Percentiles rank a stretch among this genome's conserved stretches.
Conservation (phyloP, 2,329 filamentous ascomycete species). For the Elsinoe necatrix region DNA sequence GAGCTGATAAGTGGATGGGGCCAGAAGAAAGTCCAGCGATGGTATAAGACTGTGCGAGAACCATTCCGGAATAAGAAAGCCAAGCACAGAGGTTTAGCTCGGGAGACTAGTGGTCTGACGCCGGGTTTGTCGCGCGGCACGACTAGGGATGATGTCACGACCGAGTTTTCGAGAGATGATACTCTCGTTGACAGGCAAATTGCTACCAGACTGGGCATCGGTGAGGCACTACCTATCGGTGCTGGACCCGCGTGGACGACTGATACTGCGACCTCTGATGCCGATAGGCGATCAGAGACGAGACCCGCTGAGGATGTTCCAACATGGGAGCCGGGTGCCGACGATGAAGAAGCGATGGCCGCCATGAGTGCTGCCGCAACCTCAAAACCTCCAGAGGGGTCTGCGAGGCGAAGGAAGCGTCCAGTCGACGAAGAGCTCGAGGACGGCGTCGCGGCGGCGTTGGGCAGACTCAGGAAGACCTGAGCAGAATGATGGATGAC, state of each 20-base stretch:
- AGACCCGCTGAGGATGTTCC: conserved; percentile 25
- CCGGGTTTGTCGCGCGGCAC: conserved; percentile 6
- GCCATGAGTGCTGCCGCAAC: conserved; percentile 15
- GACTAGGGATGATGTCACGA: conserved; percentile 13
- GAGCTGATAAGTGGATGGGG: conserved; percentile 85
- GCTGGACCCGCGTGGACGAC: conserved; percentile 18
- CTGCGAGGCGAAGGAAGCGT: conserved; percentile 28
- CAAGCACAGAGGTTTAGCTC: conserved; percentile 44
- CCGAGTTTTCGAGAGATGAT: conserved; percentile 23
- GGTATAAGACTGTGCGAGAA: conserved; percentile 73
- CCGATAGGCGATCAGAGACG: conserved; percentile 31
- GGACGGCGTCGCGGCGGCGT: conserved; percentile 51
- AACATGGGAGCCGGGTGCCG: conserved; percentile 27
- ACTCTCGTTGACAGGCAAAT: conserved; percentile 26
- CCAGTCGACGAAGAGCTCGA: conserved; percentile 40
- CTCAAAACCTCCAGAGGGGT: conserved; percentile 1
- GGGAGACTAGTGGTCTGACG: conserved; percentile 25
- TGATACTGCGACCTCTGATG: conserved; percentile 24
- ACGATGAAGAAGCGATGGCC: conserved; percentile 42
- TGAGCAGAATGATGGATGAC: conserved; percentile 15
- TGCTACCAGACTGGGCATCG: conserved; percentile 26
- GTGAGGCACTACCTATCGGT: conserved; percentile 26
- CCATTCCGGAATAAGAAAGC: conserved; percentile 71
- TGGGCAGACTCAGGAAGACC: conserved; percentile 45
- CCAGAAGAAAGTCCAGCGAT: conserved; percentile 84